phyloP scores from a whole-genome alignment of 768 basidiomycete species.

The Podaxis rugospora region DNA sequence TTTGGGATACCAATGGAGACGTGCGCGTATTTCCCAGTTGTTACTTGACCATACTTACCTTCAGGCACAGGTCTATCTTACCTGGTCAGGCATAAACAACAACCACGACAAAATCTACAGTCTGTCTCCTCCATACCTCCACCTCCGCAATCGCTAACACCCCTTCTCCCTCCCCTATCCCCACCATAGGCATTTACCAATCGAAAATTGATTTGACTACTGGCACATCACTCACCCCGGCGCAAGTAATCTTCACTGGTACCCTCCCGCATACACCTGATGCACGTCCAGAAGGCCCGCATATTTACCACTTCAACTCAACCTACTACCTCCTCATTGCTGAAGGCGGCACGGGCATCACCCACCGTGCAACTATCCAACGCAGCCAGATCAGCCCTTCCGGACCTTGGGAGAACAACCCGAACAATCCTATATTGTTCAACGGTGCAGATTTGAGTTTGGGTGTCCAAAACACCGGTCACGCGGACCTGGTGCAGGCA shows the following conservation, averaged over 20 bases:
- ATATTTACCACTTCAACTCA: constrained; percentile 31
- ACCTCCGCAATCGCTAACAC: neutral
- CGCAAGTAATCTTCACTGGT: constrained; percentile 31
- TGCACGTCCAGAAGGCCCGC: constrained; percentile 38
- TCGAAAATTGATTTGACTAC: constrained; percentile 33
- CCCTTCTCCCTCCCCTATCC: neutral
- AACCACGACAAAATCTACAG: constrained; percentile 37
- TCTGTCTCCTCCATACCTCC: constrained; percentile 9
- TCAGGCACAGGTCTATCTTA: constrained; percentile 25
- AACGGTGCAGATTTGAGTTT: constrained; percentile 31
- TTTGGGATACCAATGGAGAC: constrained; percentile 36
- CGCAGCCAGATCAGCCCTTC: constrained; percentile 29
- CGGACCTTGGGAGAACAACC: constrained; percentile 38
- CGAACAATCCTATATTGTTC: constrained; percentile 34
- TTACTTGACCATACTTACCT: neutral
- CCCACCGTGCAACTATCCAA: constrained; percentile 34
- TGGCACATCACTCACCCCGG: constrained; percentile 31
- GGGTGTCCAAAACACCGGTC: constrained; percentile 34
- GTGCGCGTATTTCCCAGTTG: constrained; percentile 13
- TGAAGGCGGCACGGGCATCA: constrained; percentile 33
- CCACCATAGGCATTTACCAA: constrained; percentile 32
- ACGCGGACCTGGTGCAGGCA: constrained; percentile 32
- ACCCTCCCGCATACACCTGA: constrained; percentile 30
- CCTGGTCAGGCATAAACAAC: constrained; percentile 36
- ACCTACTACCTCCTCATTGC: constrained; percentile 39